Conservation (phyloP, 495 filamentous ascomycete species). For the Penicillium nucicola region DNA sequence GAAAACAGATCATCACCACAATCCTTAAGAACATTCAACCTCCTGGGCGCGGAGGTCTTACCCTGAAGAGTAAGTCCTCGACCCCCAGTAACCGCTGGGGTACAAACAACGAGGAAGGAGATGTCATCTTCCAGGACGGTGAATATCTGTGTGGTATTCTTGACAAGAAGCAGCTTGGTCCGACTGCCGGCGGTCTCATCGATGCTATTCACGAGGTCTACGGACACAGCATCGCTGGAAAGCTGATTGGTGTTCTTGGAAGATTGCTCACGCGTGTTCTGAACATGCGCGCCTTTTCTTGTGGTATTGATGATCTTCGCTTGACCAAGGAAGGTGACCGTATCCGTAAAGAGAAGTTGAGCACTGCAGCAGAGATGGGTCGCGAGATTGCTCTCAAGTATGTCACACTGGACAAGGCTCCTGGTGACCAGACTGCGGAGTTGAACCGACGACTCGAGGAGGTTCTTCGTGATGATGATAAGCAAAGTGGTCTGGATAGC, state of each 20-base stretch:
- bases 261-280: slow-evolving; percentile 85
- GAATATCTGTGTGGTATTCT: slow-evolving; percentile 88
- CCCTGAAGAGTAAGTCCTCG: slow-evolving; percentile 72
- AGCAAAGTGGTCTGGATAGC: slow-evolving; percentile 82
- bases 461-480: slow-evolving; percentile 83
- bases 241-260: slow-evolving; percentile 82
- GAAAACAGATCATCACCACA: slow-evolving; percentile 93
- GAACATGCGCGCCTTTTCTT: slow-evolving; percentile 91
- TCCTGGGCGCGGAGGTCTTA: slow-evolving; percentile 68
- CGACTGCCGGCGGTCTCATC: slow-evolving; percentile 80
- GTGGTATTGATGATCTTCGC: slow-evolving; percentile 93
- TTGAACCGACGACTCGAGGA: slow-evolving; percentile 78
- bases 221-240: slow-evolving; percentile 80
- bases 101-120: slow-evolving; percentile 64
- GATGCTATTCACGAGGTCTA: slow-evolving; percentile 93
- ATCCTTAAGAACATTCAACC: slow-evolving; percentile 90
- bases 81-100: slow-evolving; percentile 77
- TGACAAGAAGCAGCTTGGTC: slow-evolving; percentile 93
- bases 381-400: slow-evolving; percentile 83
- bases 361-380: slow-evolving; percentile 69
- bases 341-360: slow-evolving; percentile 64
- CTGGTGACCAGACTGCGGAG: slow-evolving; percentile 60
- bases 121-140: slow-evolving; percentile 82
- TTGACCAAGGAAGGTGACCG: slow-evolving; percentile 80
- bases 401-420: slow-evolving; percentile 74